Percentiles rank a stretch among this genome's conserved stretches.
Conservation (phyloP, 2,329 filamentous ascomycete genomes). For the Peltaster fructicola region DNA sequence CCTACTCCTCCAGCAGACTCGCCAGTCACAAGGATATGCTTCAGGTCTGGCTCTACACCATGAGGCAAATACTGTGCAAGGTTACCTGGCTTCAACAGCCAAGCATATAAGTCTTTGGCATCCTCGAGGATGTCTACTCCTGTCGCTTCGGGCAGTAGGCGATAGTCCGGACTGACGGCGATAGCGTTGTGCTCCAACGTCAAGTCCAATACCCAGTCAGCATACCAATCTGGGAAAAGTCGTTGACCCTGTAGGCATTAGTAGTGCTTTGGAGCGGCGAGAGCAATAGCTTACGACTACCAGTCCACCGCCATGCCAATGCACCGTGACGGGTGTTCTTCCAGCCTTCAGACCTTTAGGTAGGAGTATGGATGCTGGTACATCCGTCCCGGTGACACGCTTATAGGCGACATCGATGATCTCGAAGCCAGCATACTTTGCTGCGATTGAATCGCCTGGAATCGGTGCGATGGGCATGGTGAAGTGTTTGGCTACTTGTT, state of each 20-base stretch:
- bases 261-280: too few species aligned
- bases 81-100: slow-evolving; percentile 18
- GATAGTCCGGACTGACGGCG: slow-evolving; percentile 31
- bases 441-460: too few species aligned
- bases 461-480: too few species aligned
- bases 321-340: slow-evolving; percentile 24
- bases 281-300: slow-evolving; percentile 13
- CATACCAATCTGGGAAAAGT: slow-evolving; percentile 8
- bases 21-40: slow-evolving; percentile 16
- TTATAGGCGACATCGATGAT: slow-evolving; percentile 26
- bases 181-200: slow-evolving; percentile 25
- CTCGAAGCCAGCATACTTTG: slow-evolving; percentile 22
- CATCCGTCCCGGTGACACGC: slow-evolving; percentile 20
- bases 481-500: too few species aligned
- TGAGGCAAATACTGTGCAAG: slow-evolving; percentile 8
- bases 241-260: too few species aligned
- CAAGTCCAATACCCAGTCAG: slow-evolving; percentile 23
- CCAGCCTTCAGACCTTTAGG: slow-evolving; percentile 20
- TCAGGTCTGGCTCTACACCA: slow-evolving; percentile 11
- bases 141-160: slow-evolving; percentile 32
- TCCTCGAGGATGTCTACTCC: slow-evolving; percentile 32
- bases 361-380: slow-evolving; percentile 22
- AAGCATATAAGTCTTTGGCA: slow-evolving; percentile 30
- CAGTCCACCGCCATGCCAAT: slow-evolving; percentile 29
- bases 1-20: slow-evolving; percentile 23